These are phyloP conservation scores for Excoecaria agallocha DNA, from an alignment of 345 rosid species.

Conservation along the genomic window DNA sequence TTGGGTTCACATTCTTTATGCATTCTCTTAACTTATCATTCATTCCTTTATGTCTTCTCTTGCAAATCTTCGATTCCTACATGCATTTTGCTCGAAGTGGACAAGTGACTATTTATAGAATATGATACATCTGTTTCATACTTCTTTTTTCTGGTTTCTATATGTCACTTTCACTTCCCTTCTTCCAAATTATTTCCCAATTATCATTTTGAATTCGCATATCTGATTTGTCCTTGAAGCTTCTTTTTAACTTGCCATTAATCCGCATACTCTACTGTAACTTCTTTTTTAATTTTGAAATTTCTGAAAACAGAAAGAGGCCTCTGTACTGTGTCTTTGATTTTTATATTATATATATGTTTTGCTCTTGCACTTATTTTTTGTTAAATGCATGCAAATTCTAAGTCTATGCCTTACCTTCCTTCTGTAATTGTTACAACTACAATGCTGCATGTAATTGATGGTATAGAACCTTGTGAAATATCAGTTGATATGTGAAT, in stretches of 20 bases:
- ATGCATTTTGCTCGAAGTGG: conserved; percentile 25
- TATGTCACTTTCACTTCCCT: no score
- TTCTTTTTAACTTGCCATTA: background rate
- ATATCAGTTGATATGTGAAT: no score
- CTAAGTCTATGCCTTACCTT: conserved; percentile 55
- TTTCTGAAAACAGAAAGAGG: no score
- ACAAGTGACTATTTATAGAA: conserved; percentile 13
- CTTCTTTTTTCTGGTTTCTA: conserved; percentile 1
- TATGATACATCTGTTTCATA: no score
- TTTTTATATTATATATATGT: no score
- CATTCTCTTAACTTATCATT: background rate
- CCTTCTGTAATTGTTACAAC: conserved; percentile 88
- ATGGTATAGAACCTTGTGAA: conserved; percentile 51
- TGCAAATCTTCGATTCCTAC: background rate
- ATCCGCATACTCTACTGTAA: background rate
- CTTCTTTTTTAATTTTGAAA: background rate
- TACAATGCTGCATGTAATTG: conserved; percentile 68
- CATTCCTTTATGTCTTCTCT: conserved; percentile 31
- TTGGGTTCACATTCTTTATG: conserved; percentile 27
- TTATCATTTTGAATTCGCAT: no score
- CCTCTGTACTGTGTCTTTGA: no score
- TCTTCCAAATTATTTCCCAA: no score
- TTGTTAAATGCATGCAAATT: conserved; percentile 41
- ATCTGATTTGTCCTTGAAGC: no score
- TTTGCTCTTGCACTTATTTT: no score